Evolutionary conservation across 345 rosid species (phyloP), one percentile per base, ranked within the genome.

Genomic region (Clarkia xantiana): DNA sequence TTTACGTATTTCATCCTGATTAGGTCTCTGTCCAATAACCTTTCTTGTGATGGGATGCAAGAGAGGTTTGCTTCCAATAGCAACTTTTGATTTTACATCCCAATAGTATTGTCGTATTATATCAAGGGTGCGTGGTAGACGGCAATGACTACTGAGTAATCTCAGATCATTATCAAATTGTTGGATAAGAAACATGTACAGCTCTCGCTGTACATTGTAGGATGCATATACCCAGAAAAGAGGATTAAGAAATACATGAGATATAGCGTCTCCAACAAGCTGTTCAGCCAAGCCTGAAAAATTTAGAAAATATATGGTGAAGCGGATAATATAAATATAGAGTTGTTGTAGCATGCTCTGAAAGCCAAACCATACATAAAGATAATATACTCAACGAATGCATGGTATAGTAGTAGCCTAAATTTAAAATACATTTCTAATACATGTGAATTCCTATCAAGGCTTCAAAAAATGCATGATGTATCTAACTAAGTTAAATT

Each of bases 181-280:
- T 62, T 85, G 88, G 60, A 80, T 56, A 51, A 90, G 82, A 76
- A 90, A 90, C 97, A 90, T 79, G 75, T 85, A 85, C 47, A 90
- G 68, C 55, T 90, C 95, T 15, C 95, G 84, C 70, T 90, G 97
- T 64, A 90, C 97, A 63, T 76, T 65, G 59, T 82, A 90, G 53
- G 49, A 57, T n/a, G 94, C 81, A 67, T 77, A 82, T 45, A 79
- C 59, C 95, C 95, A 90, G 64, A 86, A 79, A 50, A 77, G 75
- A 57, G 95, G 95, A 73, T 80, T 82, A 45, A 90, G 90, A 66
- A 90, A 90, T 66, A 90, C 73, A 72, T 76, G 71, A 60, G 88
- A 74, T 63, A 85, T 72, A 55, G 88, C 91, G 62, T 85, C 97
- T 71, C 71, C 71, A 49, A 82, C 76, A 58, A 90, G 94, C 68